These are phyloP conservation scores for Leucoagaricus sp. DNA, from an alignment of 1,284 basidiomycete genomes.

Conservation along the genomic window DNA sequence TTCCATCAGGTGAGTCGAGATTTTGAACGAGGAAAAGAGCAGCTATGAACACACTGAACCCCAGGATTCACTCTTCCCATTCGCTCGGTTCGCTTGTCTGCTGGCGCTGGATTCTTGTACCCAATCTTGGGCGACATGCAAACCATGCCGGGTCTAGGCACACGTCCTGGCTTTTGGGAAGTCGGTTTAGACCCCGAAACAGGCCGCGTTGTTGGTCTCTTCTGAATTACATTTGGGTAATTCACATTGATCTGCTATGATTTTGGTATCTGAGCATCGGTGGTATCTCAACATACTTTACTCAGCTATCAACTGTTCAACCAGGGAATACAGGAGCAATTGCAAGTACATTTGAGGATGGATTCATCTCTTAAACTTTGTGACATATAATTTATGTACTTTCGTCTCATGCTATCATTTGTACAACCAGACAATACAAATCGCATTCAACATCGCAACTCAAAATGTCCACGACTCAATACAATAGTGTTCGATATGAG, in stretches of 20 bases:
- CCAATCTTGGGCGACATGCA: constrained; percentile 95
- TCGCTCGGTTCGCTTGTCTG: constrained; percentile 85
- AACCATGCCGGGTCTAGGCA: constrained; percentile 97
- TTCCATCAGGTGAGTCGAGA: constrained; percentile 59
- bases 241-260: neutral
- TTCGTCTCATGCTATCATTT: neutral
- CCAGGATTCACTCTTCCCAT: constrained; percentile 92
- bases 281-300: constrained; percentile 12
- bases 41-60: neutral
- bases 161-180: constrained; percentile 92
- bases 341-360: neutral
- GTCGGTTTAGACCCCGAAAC: constrained; percentile 77
- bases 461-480: neutral
- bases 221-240: constrained; percentile 42
- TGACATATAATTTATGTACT: neutral
- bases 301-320: constrained; percentile 5
- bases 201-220: constrained; percentile 74
- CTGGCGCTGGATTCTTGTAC: constrained; percentile 96
- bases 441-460: constrained; percentile 5
- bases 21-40: neutral
- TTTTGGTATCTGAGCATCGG: neutral
- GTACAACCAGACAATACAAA: neutral
- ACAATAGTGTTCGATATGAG: no score
- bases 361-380: neutral
- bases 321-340: neutral